phyloP scores from a whole-genome alignment of 2,329 filamentous ascomycete genomes.

The Verticillium dahliae region DNA sequence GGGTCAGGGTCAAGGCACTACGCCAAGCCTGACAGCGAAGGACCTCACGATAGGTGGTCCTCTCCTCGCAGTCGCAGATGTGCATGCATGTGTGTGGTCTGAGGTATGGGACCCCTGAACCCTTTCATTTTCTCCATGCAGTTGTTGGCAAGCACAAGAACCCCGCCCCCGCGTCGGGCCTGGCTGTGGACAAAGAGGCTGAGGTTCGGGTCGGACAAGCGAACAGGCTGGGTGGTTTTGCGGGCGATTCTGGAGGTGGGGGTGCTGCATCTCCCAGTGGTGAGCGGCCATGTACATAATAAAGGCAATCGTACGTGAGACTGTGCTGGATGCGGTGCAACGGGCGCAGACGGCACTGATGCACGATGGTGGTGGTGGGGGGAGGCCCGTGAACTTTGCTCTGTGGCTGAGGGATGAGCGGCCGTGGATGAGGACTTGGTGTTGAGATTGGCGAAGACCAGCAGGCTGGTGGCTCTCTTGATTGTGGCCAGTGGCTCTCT shows the following conservation, averaged over 20 bases:
- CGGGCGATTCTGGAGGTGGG: background rate
- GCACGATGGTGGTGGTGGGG: background rate
- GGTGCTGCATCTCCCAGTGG: background rate
- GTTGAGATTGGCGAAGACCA: background rate
- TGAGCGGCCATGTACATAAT: background rate
- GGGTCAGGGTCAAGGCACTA: background rate
- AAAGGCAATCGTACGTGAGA: background rate
- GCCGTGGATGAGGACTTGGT: background rate
- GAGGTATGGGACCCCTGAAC: background rate
- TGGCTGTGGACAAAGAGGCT: background rate
- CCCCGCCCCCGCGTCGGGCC: background rate
- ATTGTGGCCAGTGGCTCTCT: background rate
- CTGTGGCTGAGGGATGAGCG: background rate
- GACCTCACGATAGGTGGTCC: background rate
- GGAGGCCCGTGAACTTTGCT: background rate
- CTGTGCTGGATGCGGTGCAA: background rate
- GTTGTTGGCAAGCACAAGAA: background rate
- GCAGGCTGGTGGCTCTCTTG: too few species aligned
- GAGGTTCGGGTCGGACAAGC: background rate
- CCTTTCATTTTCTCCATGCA: background rate
- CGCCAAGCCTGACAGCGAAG: background rate
- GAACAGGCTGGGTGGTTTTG: background rate
- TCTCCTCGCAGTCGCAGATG: background rate
- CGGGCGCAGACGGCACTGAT: background rate
- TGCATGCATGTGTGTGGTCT: background rate